Evolutionary conservation across 2,329 filamentous ascomycete genomes (phyloP), one percentile per base, ranked within the genome.

Genomic region (Endothia cerciana): DNA sequence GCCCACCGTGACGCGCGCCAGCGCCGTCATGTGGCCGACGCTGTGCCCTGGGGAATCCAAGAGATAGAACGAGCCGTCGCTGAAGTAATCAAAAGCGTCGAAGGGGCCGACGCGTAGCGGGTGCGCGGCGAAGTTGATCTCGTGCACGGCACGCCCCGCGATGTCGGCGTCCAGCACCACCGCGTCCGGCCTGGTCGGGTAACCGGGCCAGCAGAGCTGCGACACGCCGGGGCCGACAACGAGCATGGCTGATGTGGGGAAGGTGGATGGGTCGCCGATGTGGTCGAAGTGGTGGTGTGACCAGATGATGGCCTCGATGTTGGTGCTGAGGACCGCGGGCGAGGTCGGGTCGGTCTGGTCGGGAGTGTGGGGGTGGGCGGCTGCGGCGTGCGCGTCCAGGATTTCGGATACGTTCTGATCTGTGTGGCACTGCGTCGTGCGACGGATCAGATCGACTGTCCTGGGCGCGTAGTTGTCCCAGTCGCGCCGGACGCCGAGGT

Each of bases 91-190:
- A 15, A 60, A 43, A 1, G 72, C 71, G 25, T 43, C 30, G 51
- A 69, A 73, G 1, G 65, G 64, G 17, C 75, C 76, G 17, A 79
- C 74, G 57, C 71, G 72, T 40, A 73, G 64, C 10, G 15, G 3
- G 68, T 22, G 65, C 69, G 10, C 69, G 67, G 28, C 25, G n/a
- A 63, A 63, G 17, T 10, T 17, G 28, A 58, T 49, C 61, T 63
- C 61, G 11, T 41, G 25, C 38, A 63, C 53, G 2, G 11, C 25
- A 3, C 63, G 63, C 4, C 63, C 57, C 25, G 22, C 38, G 7
- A 22, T 25, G 5, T 55, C 63, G 25, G 13, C 22, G 36, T 65
- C 63, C 4, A 65, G 57, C 2, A 65, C 63, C 2, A 33, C 19
- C 0, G 66, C 69, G 7, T 71, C 63, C 1, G 65, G 67, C 11